These are phyloP conservation scores for Fonsecaea erecta DNA, from an alignment of 2,329 filamentous ascomycete species.

Conservation along the genomic window DNA sequence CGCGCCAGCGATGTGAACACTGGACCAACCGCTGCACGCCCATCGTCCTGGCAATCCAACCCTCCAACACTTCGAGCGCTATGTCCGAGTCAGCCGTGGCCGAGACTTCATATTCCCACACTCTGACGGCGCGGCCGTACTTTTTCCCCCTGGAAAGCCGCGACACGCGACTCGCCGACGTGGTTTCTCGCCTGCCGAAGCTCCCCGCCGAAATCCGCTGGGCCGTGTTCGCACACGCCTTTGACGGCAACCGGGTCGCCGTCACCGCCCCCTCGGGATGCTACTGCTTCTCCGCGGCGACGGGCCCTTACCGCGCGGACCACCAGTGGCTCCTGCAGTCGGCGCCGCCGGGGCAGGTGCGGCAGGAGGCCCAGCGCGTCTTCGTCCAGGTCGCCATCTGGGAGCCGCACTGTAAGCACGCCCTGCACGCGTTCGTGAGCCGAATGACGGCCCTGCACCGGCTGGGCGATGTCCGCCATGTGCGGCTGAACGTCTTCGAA, in stretches of 20 bases:
- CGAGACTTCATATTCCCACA: constrained; percentile 23
- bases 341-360: not conserved
- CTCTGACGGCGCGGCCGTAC: constrained; percentile 23
- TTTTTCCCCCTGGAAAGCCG: constrained; percentile 11
- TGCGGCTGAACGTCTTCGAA: constrained; percentile 29
- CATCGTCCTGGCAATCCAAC: not conserved
- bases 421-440: constrained; percentile 13
- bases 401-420: constrained; percentile 25
- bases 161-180: constrained; percentile 8
- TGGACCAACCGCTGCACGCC: not conserved
- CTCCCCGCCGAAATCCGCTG: constrained; percentile 26
- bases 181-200: constrained; percentile 8
- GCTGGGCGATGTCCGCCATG: constrained; percentile 17
- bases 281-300: constrained; percentile 21
- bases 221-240: constrained; percentile 21
- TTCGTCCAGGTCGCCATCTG: constrained; percentile 24
- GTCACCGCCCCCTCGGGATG: constrained; percentile 21
- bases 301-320: constrained; percentile 25
- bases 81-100: constrained; percentile 20
- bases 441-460: constrained; percentile 10
- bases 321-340: constrained; percentile 25
- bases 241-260: constrained; percentile 25
- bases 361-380: constrained; percentile 15
- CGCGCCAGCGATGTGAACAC: not conserved
- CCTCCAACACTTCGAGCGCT: too few relatives aligned